A percentile compares a stretch with the other conserved stretches of the same genome.
These are phyloP conservation scores for Paraglomus occultum DNA, from an alignment of 192 early-diverging fungal species.

Conservation along the genomic window DNA sequence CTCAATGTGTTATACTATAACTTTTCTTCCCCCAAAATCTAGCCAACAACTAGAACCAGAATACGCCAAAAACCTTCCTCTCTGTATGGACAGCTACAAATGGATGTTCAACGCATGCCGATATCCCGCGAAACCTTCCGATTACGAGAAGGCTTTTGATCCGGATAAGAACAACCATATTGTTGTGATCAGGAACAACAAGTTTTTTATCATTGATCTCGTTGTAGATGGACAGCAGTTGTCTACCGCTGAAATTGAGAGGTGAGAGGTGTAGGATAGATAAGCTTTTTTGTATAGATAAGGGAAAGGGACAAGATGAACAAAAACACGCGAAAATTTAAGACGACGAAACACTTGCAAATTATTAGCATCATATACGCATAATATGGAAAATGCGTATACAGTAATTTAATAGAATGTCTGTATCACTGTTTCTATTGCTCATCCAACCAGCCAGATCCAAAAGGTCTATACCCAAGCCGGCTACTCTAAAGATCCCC, in stretches of 20 bases:
- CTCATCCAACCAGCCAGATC: constrained; percentile 51
- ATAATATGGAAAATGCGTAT: constrained; percentile 2
- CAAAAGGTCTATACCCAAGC: constrained; percentile 65
- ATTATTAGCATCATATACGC: not conserved
- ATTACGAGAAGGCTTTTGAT: constrained; percentile 72
- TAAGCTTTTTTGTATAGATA: not conserved
- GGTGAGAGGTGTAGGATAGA: constrained; percentile 28
- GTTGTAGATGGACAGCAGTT: constrained; percentile 76
- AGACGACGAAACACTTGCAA: not conserved
- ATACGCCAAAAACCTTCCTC: constrained; percentile 67
- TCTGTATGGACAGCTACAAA: constrained; percentile 91
- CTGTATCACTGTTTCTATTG: not conserved
- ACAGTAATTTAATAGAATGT: not conserved
- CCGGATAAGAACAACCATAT: constrained; percentile 79
- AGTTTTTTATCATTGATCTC: constrained; percentile 81
- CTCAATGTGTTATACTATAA: not conserved
- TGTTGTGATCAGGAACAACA: constrained; percentile 84
- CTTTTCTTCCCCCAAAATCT: not conserved
- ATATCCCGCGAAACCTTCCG: constrained; percentile 82
- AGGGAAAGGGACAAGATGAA: not conserved
- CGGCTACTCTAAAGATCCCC: constrained; percentile 61
- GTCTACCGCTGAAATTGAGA: constrained; percentile 81
- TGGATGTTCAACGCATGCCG: constrained; percentile 98
- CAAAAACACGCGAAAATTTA: no score
- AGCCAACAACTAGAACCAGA: constrained; percentile 82